Evolutionary conservation across 1,284 basidiomycete genomes (phyloP), one percentile per base, ranked within the genome.

Genomic region (Anthracocystis walkeri): DNA sequence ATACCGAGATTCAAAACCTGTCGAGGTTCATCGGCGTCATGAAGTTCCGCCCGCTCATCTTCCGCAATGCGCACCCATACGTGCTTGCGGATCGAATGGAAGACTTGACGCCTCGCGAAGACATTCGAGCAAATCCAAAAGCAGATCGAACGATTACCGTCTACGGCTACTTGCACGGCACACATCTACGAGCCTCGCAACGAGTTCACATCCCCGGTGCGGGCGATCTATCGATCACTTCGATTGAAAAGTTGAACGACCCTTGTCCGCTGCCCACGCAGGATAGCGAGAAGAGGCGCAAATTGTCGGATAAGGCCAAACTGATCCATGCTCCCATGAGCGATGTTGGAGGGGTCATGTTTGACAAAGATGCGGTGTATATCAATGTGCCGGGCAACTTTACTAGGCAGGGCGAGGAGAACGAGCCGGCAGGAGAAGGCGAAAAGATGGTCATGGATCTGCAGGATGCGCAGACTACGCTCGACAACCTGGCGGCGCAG

Each of bases 301-400:
- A 93, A 85, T 88, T 99, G 84, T 95, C 92, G 78, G 96, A 99
- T 86, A 97, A 97, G 88, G 93, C 93, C 85, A 97, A 94, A 85
- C 87, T 97, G 4, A 91, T 98, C 7, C 94, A 99, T 86, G 97
- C 97, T 7, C 97, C 97, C 1, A 98, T 99, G 96, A 96, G 93
- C 84, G 96, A 97, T 82, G 92, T 98, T 2, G 96, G 96, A 21
- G 97, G 96, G 8, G 91, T 99, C 68, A 91, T 94, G 87, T 98
- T 97, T 83, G 97, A 99, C 88, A 98, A 98, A 86, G 97, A 99
- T 82, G 94, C 95, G 0, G 95, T 99, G 2, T 99, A 94, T 88
- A 92, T 99, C 79, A 98, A 97, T 82, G 95, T 98, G 3, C 93
- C 94, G 4, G 97, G 97, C 1, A 95, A 89, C 82, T 99, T 99